These are phyloP conservation scores for Platanthera zijinensis DNA, from an alignment of 106 monocot species.

Conservation along the genomic window DNA sequence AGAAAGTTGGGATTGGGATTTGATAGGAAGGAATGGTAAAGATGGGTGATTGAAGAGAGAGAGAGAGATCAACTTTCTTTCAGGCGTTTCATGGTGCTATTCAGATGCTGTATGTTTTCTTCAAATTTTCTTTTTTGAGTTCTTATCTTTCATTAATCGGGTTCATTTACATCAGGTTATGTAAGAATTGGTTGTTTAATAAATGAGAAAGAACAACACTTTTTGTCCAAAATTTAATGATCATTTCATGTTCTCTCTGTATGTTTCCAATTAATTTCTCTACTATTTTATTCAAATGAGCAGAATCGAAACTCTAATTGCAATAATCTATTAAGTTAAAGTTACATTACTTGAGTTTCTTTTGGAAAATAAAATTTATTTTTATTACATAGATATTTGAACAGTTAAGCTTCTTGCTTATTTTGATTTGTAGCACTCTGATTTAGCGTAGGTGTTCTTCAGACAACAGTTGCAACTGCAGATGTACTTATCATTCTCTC, in stretches of 20 bases:
- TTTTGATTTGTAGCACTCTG: no score
- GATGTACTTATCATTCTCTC: no score
- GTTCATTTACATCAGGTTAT: not conserved
- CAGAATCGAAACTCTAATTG: no score
- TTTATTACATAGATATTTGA: no score
- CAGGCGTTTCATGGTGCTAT: slow-evolving; percentile 2
- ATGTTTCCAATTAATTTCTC: not conserved
- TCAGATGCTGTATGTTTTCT: slow-evolving; percentile 15
- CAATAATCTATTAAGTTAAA: no score
- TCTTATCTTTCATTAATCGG: not conserved
- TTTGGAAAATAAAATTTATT: no score
- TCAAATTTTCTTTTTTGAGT: not conserved
- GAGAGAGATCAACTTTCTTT: slow-evolving; percentile 1
- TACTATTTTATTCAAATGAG: not conserved
- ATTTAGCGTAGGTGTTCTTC: no score
- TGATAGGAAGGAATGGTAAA: slow-evolving; percentile 73
- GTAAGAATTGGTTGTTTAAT: not conserved
- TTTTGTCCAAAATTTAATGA: not conserved
- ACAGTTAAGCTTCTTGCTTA: no score
- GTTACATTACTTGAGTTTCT: no score
- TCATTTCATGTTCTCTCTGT: not conserved
- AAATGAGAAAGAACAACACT: not conserved
- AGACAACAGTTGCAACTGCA: no score
- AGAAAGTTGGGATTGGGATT: slow-evolving; percentile 43
- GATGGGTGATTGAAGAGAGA: slow-evolving; percentile 63